phyloP scores from a whole-genome alignment of 345 rosid species.

The Sonneratia caseolaris region DNA sequence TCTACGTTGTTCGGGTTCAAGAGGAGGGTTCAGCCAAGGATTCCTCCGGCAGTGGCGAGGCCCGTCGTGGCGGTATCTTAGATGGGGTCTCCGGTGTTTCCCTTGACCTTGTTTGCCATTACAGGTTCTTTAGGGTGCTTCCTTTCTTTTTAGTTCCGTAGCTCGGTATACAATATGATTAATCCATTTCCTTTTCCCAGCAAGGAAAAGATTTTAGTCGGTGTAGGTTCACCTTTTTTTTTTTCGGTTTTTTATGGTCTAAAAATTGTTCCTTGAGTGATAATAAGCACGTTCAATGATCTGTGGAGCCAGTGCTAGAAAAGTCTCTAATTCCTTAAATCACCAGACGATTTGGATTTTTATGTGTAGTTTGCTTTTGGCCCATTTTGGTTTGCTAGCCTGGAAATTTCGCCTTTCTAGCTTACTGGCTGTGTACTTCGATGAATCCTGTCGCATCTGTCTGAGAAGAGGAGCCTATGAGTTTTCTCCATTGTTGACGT shows the following conservation, averaged over 20 bases:
- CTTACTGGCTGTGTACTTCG: not conserved
- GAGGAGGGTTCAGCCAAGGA: conserved; percentile 42
- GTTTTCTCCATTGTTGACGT: not conserved
- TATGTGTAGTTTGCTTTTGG: not conserved
- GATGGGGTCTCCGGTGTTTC: conserved; percentile 72
- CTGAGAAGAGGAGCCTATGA: not conserved
- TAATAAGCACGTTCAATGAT: not conserved
- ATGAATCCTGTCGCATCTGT: not conserved
- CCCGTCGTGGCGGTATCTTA: conserved; percentile 65
- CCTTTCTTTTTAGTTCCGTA: not conserved
- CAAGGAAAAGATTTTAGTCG: not conserved
- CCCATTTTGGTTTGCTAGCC: not conserved
- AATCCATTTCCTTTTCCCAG: not conserved
- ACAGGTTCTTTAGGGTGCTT: conserved; percentile 32
- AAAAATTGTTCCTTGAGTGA: not conserved
- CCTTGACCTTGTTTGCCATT: conserved; percentile 88
- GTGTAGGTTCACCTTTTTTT: not conserved
- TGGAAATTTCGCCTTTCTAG: not conserved
- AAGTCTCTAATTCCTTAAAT: not conserved
- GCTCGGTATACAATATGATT: not conserved
- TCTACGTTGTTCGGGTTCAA: conserved; percentile 72
- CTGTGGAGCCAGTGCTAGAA: not conserved
- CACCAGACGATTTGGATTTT: not conserved
- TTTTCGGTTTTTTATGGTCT: not conserved
- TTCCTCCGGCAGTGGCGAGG: conserved; percentile 19